A percentile compares a stretch with the other conserved stretches of the same genome.
Conservation (phyloP, 2,329 filamentous ascomycete species). For the Talaromyces islandicus region DNA sequence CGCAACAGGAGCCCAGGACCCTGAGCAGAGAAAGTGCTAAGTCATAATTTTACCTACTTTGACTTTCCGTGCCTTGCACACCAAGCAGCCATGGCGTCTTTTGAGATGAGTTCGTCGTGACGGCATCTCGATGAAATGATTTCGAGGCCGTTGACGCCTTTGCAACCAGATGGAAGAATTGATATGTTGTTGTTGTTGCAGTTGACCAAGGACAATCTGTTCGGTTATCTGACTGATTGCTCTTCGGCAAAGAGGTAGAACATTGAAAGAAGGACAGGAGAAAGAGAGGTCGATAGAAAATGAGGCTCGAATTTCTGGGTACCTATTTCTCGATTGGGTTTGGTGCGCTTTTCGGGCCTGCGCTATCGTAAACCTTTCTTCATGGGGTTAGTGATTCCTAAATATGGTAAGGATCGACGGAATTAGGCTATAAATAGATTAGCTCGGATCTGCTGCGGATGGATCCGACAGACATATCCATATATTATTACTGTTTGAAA, state of each 20-base stretch:
- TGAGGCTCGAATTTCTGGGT: neutral
- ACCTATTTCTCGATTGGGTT: neutral
- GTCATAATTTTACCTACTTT: neutral
- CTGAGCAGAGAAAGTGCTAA: neutral
- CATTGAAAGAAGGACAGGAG: neutral
- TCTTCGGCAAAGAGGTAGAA: neutral
- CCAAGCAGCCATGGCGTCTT: neutral
- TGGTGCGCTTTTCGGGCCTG: neutral
- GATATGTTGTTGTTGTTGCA: neutral
- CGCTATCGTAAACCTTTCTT: neutral
- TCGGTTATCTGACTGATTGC: neutral
- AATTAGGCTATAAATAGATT: too few relatives aligned
- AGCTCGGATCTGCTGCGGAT: too few relatives aligned
- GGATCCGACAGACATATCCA: too few relatives aligned
- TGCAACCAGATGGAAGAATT: neutral
- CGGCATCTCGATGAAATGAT: neutral
- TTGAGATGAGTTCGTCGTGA: neutral
- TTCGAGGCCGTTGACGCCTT: neutral
- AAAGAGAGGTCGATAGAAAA: neutral
- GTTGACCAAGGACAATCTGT: neutral
- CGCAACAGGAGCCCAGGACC: neutral
- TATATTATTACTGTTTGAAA: too few relatives aligned
- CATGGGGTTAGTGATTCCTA: neutral
- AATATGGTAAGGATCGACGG: too few relatives aligned
- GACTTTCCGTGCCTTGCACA: neutral